A percentile compares a stretch with the other conserved stretches of the same genome.
phyloP scores from a whole-genome alignment of 179 eudicot species.

The Carnegiea gigantea region DNA sequence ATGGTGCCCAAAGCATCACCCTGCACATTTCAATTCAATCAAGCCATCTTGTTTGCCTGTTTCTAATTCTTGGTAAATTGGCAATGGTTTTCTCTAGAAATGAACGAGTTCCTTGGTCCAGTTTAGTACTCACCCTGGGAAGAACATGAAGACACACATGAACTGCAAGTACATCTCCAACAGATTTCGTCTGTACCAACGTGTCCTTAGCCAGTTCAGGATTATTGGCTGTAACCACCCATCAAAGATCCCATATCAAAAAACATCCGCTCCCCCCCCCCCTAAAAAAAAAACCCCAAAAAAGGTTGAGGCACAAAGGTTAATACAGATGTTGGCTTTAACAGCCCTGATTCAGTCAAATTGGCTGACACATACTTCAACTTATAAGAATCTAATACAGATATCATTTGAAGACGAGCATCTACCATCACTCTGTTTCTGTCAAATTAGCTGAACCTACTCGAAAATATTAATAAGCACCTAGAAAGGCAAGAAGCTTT shows the following conservation, averaged over 20 bases:
- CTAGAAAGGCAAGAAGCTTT: neutral
- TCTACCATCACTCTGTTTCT: neutral
- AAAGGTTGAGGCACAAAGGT: no score
- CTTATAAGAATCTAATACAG: no score
- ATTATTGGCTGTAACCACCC: slow-evolving; percentile 57
- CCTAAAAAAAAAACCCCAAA: no score
- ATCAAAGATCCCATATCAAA: neutral
- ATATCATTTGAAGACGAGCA: neutral
- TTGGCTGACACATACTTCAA: no score
- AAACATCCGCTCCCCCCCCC: no score
- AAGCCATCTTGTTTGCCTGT: neutral
- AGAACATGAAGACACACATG: slow-evolving; percentile 86
- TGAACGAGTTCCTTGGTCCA: neutral
- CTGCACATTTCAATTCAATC: slow-evolving; percentile 31
- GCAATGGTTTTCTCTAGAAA: neutral
- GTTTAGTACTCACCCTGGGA: slow-evolving; percentile 63
- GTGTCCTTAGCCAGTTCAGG: slow-evolving; percentile 78
- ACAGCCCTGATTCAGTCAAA: neutral
- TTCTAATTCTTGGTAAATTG: neutral
- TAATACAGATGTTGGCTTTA: neutral
- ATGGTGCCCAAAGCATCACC: slow-evolving; percentile 86
- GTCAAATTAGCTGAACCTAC: neutral
- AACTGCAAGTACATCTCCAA: slow-evolving; percentile 79
- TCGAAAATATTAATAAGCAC: no score
- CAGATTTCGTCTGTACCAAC: slow-evolving; percentile 74